These are phyloP conservation scores for Linaria vulgaris DNA, from an alignment of 257 asterid genomes.

Conservation along the genomic window DNA sequence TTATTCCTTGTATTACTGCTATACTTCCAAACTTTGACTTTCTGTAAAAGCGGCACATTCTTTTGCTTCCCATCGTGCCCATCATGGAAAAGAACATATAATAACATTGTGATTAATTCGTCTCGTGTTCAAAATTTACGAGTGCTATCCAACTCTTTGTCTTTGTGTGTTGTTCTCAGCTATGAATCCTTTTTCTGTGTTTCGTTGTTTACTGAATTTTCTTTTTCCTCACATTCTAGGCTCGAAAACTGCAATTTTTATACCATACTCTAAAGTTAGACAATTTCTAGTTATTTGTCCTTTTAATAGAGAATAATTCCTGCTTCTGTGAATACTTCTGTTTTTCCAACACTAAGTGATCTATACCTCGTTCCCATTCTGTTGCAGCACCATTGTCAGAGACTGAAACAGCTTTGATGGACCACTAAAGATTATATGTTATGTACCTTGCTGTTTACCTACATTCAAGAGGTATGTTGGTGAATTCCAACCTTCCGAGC, in stretches of 20 bases:
- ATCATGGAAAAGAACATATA: not conserved
- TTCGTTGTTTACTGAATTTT: not conserved
- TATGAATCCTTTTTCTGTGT: not conserved
- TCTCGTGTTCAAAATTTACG: not conserved
- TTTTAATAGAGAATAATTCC: too few species aligned
- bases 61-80: not conserved
- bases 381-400: conserved; percentile 97
- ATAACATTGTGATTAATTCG: not conserved
- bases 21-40: not conserved
- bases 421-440: conserved; percentile 47
- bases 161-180: not conserved
- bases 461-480: conserved; percentile 29
- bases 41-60: not conserved
- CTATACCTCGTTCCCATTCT: conserved; percentile 23
- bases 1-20: not conserved
- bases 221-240: too few species aligned
- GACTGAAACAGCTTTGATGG: conserved; percentile 94
- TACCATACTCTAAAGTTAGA: not conserved
- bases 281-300: not conserved
- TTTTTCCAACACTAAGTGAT: conserved; percentile 26
- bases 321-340: not conserved
- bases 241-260: too few species aligned
- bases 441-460: conserved; percentile 32
- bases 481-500: conserved; percentile 20
- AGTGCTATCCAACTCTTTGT: not conserved